These are phyloP conservation scores for Aspergillus bombycis DNA, from an alignment of 2,329 filamentous ascomycete genomes.

Conservation along the genomic window DNA sequence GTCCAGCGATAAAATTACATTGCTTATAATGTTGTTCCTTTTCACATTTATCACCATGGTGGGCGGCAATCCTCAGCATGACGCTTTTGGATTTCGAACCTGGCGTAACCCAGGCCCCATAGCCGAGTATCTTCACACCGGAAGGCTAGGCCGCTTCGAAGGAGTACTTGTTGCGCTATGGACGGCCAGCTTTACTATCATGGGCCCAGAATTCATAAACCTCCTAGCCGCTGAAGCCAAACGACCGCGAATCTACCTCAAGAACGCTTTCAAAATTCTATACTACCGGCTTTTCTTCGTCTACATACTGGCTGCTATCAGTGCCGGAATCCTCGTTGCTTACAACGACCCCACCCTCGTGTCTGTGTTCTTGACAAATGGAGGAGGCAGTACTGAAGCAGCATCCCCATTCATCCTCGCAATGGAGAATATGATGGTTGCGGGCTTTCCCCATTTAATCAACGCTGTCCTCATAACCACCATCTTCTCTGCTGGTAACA, in stretches of 20 bases:
- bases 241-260: constrained; percentile 68
- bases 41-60: constrained; percentile 82
- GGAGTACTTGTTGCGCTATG: constrained; percentile 69
- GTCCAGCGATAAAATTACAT: constrained; percentile 61
- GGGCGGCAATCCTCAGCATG: constrained; percentile 72
- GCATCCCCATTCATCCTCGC: constrained; percentile 67
- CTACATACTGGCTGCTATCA: constrained; percentile 72
- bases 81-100: constrained; percentile 71
- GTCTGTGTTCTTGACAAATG: constrained; percentile 18
- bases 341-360: constrained; percentile 59
- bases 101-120: constrained; percentile 68
- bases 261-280: constrained; percentile 73
- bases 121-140: constrained; percentile 62
- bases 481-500: constrained; percentile 60
- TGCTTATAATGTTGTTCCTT: constrained; percentile 68
- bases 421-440: constrained; percentile 59
- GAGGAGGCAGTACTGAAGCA: constrained; percentile 48
- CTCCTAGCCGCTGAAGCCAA: constrained; percentile 67
- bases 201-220: constrained; percentile 66
- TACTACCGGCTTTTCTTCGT: constrained; percentile 75
- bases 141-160: constrained; percentile 59
- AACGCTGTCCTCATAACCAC: constrained; percentile 61
- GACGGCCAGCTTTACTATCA: constrained; percentile 68
- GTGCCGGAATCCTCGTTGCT: constrained; percentile 69
- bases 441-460: constrained; percentile 60